phyloP scores from a whole-genome alignment of 2,329 filamentous ascomycete species.

The Metarhizium rileyi region DNA sequence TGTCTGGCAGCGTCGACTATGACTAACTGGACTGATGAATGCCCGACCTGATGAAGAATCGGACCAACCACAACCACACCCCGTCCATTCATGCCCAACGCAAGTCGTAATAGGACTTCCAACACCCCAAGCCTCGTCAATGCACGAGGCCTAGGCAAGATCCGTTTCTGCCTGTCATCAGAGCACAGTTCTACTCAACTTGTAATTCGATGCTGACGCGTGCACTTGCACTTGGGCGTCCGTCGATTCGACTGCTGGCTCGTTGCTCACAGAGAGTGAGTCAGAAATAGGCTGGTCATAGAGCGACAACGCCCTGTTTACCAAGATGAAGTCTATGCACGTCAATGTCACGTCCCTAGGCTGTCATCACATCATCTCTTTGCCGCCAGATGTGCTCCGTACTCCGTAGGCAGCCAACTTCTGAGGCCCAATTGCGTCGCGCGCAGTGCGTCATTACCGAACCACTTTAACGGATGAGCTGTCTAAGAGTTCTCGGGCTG shows the following conservation, averaged over 20 bases:
- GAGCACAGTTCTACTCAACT: neutral
- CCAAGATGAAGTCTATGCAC: neutral
- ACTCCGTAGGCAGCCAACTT: neutral
- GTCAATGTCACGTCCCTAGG: neutral
- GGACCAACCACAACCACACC: neutral
- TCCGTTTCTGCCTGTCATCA: neutral
- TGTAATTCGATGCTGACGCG: conserved; percentile 2
- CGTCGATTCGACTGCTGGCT: neutral
- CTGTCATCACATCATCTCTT: conserved; percentile 3
- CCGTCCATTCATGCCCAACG: conserved; percentile 3
- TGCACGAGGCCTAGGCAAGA: neutral
- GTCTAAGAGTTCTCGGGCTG: conserved; percentile 57
- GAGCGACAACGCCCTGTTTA: neutral
- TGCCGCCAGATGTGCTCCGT: neutral
- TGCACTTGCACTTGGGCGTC: neutral
- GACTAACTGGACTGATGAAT: neutral
- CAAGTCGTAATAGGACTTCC: neutral
- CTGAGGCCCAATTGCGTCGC: neutral
- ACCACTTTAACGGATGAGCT: conserved; percentile 35
- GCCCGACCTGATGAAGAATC: neutral
- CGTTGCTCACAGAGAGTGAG: no score
- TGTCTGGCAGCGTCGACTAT: neutral
- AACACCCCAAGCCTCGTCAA: neutral
- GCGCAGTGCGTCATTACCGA: conserved; percentile 25
- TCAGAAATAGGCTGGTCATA: no score